Base-by-base conservation (phyloP, 1,284 basidiomycete species). In the Irpex lacteus region DNA sequence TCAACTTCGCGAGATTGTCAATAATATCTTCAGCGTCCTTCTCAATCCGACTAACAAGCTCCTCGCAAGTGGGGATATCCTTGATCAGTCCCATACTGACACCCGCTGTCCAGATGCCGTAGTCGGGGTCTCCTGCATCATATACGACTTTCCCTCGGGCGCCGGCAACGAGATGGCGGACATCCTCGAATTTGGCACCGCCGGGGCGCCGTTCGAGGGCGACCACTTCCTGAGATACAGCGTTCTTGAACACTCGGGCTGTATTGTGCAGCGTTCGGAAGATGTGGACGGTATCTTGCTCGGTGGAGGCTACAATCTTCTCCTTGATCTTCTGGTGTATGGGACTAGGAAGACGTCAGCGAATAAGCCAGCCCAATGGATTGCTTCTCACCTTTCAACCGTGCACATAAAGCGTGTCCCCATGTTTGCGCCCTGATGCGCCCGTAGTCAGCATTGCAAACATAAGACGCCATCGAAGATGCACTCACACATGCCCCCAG, bases 281-380 rank as follows among this genome's bases (percentile, higher is more conserved):
- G 71, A 98, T 96, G 78, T 98, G 96, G 5, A 90, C 77, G 0
- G 91, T 92, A 72, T 97, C 92, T 63, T 84, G 82, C 76, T 98
- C 96, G 5, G 84, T 87, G 5, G 94, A 88, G 8, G 85, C 81
- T 59, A 98, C 90, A 60, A 98, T 97, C 74, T 86, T 91, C 61
- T 95, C 82, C 77, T 98, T 98, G 83, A 98, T 93, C 69, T 88
- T 92, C 68, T 92, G 84, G 76, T 98, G 95, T 66, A 97, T 95
- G 18, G 93, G 89, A 62, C 92, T 89, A 71, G 80, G 63, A 61
- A 70, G 70, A 18, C 9, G 62, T 62, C 11, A 60, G 59, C 5
- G 44, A 32, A 21, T 9, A 21, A 26, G 13, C 36, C 6, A 15
- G 9, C n/a, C 11, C 32, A 52, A 72, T 75, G 73, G 68, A 70